Conservation (phyloP, 2,329 filamentous ascomycete genomes). For the Colletotrichum ledebouriae region DNA sequence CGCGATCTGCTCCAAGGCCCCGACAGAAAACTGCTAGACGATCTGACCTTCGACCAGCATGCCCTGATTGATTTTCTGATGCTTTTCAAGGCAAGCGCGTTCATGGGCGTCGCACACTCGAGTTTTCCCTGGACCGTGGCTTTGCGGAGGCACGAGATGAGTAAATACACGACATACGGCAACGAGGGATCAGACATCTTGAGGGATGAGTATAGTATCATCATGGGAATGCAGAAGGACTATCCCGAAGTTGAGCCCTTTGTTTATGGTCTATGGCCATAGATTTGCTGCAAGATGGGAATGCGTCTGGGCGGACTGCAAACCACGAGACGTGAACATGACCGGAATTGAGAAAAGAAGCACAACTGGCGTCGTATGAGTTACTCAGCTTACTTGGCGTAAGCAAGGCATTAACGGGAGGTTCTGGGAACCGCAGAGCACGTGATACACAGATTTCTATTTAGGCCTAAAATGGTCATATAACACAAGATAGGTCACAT, state of each 20-base stretch:
- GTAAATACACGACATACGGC: conserved; percentile 45
- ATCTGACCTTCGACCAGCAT: conserved; percentile 51
- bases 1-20: conserved; percentile 46
- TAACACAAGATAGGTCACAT: no score
- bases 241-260: conserved; percentile 51
- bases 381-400: no score
- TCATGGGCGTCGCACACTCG: conserved; percentile 52
- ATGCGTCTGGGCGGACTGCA: no score
- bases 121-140: conserved; percentile 53
- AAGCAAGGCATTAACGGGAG: no score
- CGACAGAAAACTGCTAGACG: conserved; percentile 43
- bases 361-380: no score
- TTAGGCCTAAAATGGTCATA: no score
- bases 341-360: no score
- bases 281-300: not conserved
- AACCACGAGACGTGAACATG: no score
- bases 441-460: no score
- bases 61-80: conserved; percentile 51
- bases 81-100: conserved; percentile 50
- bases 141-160: conserved; percentile 51
- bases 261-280: conserved; percentile 50
- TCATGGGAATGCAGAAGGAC: conserved; percentile 50
- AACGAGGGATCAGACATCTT: conserved; percentile 50
- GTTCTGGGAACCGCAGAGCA: no score
- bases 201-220: conserved; percentile 50